Base-by-base conservation (phyloP, 2,329 filamentous ascomycete genomes). In the Rachicladosporium sp. region DNA sequence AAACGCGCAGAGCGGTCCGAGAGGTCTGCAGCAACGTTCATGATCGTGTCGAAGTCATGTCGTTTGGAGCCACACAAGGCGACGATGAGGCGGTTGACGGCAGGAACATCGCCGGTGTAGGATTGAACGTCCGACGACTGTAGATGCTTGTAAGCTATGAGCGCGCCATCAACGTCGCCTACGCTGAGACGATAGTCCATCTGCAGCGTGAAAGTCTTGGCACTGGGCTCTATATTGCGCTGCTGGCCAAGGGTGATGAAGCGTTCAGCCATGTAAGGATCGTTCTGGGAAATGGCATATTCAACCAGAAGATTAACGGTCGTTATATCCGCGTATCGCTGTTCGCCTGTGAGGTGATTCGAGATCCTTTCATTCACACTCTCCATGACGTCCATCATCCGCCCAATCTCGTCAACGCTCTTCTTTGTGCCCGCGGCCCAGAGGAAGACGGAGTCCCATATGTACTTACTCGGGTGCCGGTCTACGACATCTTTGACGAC, bases 261-360 rank as follows among this genome's bases (percentile, higher is more conserved):
- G 9, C 84, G 73, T 54, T 88, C 78, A 4, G 83, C 84, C 34
- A 83, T 66, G 48, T 82, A 76, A 0, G 77, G 70, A 50, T 93
- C 79, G 8, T 78, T 69, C 40, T 72, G 71, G n/a, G 74, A 73
- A 46, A 80, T 78, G 7, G 85, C 83, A 42, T 79, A 77, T 39
- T 75, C 71, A 12, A 96, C 70, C 19, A 96, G 69, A 4, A 68
- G 65, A 53, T 96, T 93, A 51, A 96, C 77, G 4, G 82, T 86
- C 3, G 71, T 63, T 6, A 78, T 78, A 40, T 84, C 79, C 0
- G 86, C 76, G 5, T 52, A 41, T 10, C 64, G 62, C 41, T 66
- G 56, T 41, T 70, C 58, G 44, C 68, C 57, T 38, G 64, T 52
- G 15, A 19, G 15, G 15, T 19, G 15, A 35, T 68, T 63, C 30